A percentile compares a stretch with the other conserved stretches of the same genome.
phyloP scores from a whole-genome alignment of 2,329 filamentous ascomycete genomes.

The Fusarium annulatum region DNA sequence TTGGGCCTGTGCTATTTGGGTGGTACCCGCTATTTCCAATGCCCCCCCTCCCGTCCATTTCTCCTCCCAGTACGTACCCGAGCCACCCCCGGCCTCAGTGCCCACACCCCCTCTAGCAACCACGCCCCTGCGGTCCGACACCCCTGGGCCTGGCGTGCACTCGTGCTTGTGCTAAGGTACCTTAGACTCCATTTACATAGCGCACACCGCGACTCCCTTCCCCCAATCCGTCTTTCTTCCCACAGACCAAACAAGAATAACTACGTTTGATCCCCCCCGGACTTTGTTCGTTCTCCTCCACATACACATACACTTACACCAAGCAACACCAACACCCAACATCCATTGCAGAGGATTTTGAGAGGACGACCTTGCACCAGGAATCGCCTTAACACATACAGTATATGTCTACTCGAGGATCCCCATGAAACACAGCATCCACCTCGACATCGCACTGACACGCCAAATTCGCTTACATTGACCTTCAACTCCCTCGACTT shows the following conservation, averaged over 20 bases:
- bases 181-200: constrained; percentile 40
- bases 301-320: constrained; percentile 41
- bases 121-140: constrained; percentile 26
- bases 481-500: constrained; percentile 10
- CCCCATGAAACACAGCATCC: constrained; percentile 40
- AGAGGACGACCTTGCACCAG: constrained; percentile 24
- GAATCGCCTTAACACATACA: constrained; percentile 28
- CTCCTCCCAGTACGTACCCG: constrained; percentile 24
- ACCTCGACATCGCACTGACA: constrained; percentile 32
- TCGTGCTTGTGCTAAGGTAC: constrained; percentile 31
- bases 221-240: constrained; percentile 44
- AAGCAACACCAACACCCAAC: constrained; percentile 18
- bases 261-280: constrained; percentile 45
- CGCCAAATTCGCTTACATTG: constrained; percentile 36
- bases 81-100: background rate
- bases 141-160: constrained; percentile 29
- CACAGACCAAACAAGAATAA: constrained; percentile 46
- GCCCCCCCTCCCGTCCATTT: background rate
- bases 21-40: constrained; percentile 18
- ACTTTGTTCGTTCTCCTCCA: constrained; percentile 40
- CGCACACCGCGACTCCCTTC: constrained; percentile 46
- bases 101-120: background rate
- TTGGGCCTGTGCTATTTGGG: constrained; percentile 30
- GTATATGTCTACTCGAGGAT: constrained; percentile 39
- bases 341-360: constrained; percentile 19